Base-by-base conservation (phyloP, 768 basidiomycete genomes). In the Kwoniella sp. region DNA sequence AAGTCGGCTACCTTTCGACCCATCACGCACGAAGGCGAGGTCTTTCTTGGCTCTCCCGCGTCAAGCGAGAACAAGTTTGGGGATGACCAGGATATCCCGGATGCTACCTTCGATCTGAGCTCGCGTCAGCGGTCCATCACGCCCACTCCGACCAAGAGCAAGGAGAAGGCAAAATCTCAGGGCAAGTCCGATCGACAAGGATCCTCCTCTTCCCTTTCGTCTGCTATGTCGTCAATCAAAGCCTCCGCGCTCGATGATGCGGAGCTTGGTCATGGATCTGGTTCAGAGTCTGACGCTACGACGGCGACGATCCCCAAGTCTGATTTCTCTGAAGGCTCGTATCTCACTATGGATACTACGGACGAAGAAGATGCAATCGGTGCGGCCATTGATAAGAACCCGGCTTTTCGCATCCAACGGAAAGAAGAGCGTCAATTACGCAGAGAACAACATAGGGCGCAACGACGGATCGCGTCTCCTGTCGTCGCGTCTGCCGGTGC, bases 241-340 rank as follows among this genome's bases (percentile, higher is more conserved):
- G 51, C 42, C 26, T 27, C 48, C 9, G 23, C 36, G n/a, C 26
- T 25, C 2, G 56, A 51, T 17, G 36, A 57, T 42, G 25, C 43
- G 8, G 47, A 63, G 20, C n/a, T n/a, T n/a, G n/a, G n/a, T n/a
- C n/a, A n/a, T n/a, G n/a, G n/a, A n/a, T 59, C 62, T 11, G 67
- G 58, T 8, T 48, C 53, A 11, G 43, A 52, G 19, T 64, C 64
- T 0, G 65, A 66, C 34, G 57, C 62, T 9, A 66, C 67, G 7
- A 60, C 65, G 11, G 60, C 50, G 17, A 69, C 67, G 5, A 41
- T 62, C 14, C 57, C 62, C 11, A 50, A 56, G 41, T 49, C 46
- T 3, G 32, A 52, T 3, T 63, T 56, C 17, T 58, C 56, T 3
- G 59, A 61, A 9, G 63, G 61, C 14, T 31, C 32, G 19, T 44